phyloP scores from a whole-genome alignment of 106 monocot genomes.

The Phalaenopsis aphrodite region DNA sequence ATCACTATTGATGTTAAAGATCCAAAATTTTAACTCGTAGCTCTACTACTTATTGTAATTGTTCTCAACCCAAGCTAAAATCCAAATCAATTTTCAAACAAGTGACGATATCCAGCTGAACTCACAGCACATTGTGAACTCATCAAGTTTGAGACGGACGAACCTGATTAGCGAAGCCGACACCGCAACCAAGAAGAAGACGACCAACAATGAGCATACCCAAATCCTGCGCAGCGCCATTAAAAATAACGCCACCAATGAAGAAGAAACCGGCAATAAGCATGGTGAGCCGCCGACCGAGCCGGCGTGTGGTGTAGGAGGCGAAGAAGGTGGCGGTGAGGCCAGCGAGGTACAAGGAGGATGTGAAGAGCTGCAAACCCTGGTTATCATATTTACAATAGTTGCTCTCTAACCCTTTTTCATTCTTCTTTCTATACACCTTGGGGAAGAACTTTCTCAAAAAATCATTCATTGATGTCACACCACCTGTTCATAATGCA shows the following conservation, averaged over 20 bases:
- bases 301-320: conserved; percentile 29
- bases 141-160: neutral
- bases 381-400: conserved; percentile 98
- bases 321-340: conserved; percentile 45
- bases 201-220: conserved; percentile 62
- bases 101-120: too few species aligned
- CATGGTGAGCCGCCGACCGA: conserved; percentile 57
- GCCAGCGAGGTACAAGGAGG: conserved; percentile 45
- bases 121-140: too few species aligned
- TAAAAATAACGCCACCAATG: conserved; percentile 46
- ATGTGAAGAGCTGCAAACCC: conserved; percentile 54
- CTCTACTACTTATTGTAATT: too few species aligned
- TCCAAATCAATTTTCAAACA: too few species aligned
- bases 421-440: conserved; percentile 9
- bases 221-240: conserved; percentile 38
- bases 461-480: conserved; percentile 28
- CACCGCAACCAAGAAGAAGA: conserved; percentile 57
- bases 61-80: too few species aligned
- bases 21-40: too few species aligned
- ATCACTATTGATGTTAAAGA: too few species aligned
- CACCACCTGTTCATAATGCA: conserved; percentile 16
- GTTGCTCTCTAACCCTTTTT: conserved; percentile 35
- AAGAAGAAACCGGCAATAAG: conserved; percentile 57
- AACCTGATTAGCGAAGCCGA: conserved; percentile 67
- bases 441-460: conserved; percentile 20